Evolutionary conservation across 2,329 filamentous ascomycete species (phyloP), one percentile per base, ranked within the genome.

Genomic region (Colletotrichum sp.): DNA sequence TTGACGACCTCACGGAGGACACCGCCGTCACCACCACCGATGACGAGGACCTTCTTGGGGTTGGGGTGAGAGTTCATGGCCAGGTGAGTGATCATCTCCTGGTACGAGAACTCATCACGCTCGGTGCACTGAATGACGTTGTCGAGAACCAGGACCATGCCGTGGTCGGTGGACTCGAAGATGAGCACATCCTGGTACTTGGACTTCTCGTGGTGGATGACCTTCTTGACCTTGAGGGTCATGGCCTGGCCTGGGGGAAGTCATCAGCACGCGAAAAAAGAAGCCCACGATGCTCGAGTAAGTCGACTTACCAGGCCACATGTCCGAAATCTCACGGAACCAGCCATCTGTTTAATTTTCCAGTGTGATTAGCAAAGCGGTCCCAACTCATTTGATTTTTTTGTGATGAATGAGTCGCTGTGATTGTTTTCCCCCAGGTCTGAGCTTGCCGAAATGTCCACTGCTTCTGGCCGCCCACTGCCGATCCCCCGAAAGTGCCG

Each of bases 21-120:
- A 87, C 97, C 97, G 75, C 97, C 97, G 83, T 99, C 97, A 83
- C 97, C 97, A 81, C 97, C 97, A 78, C 97, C 97, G 82, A 99
- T 98, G 84, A 99, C 97, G 72, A 99, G 93, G 68, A 99, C 97
- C 87, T 96, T 97, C 92, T 98, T 97, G 83, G 97, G 97, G 90
- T 98, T 93, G 79, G 97, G 97, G 91, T 99, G 97, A 68, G 96
- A 95, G 91, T 98, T 97, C 93, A 99, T 95, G 87, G 95, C 97
- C 79, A 99, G 91, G 87, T 99, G 95, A 80, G 96, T 96, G 87
- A 99, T 99, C 97, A 99, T 99, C 91, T 99, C 97, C 90, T 99
- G 97, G 92, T 98, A 98, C 80, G 96, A 95, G 90, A 98, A 99
- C 89, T 99, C 97, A 83, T 99, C 95, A 78, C 96, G 93, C 92